Evolutionary conservation across 306 rosid species (phyloP).

Genomic region (Geum urbanum): DNA sequence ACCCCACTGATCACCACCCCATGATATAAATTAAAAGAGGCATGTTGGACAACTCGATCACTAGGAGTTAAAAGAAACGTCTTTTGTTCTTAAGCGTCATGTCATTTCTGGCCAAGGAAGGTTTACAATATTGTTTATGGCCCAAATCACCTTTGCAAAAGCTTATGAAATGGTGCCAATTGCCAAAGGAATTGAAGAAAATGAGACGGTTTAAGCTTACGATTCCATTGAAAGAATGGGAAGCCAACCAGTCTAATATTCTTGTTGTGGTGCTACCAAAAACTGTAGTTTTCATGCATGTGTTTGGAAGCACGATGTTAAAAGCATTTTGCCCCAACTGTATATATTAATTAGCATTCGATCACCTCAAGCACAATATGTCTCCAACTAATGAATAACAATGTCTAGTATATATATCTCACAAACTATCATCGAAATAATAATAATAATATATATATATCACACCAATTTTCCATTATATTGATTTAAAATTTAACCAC

Average conservation of each 20-base stretch:
- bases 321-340: not conserved
- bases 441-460: too few relatives aligned
- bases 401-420: too few relatives aligned
- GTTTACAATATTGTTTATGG: not conserved
- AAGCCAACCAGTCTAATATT: constrained; percentile 2
- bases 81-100: constrained; percentile 16
- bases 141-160: constrained; percentile 22
- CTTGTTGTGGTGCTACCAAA: not conserved
- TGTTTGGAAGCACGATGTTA: not conserved
- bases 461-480: too few relatives aligned
- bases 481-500: too few relatives aligned
- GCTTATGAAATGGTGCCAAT: constrained; percentile 3
- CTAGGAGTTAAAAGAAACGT: not conserved
- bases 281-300: not conserved
- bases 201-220: not conserved
- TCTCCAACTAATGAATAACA: not conserved
- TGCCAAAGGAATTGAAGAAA: not conserved
- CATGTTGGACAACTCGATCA: constrained; percentile 19
- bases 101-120: not conserved
- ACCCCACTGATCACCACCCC: constrained; percentile 27
- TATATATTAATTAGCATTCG: not conserved
- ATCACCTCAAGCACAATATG: not conserved
- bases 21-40: constrained; percentile 19
- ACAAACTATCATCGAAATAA: too few relatives aligned
- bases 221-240: not conserved